Base-by-base conservation (phyloP, 108 stramenopile genomes). In the Epithemia pelagica region DNA sequence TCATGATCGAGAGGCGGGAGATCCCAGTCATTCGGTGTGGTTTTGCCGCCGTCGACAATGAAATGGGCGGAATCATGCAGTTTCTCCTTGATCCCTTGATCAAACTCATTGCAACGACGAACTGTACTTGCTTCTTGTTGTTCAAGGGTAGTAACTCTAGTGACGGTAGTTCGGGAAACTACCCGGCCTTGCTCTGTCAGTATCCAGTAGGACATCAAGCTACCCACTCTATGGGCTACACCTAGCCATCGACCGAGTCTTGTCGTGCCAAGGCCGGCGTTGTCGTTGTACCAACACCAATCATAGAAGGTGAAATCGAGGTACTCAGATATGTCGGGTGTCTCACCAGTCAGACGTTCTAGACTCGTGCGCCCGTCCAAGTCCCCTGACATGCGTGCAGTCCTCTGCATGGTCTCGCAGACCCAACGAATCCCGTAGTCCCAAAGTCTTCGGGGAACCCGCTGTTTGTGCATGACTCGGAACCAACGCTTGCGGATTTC, bases 251-350 rank as follows among this genome's bases (percentile, higher is more conserved):
- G 30, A 0, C 70, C 70, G n/a, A 66, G 57, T 46, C 15, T 46
- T 46, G 5, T 15, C 5, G 5, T 46, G 37, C 37, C 37, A 1
- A 15, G 19, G 2, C 18, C 31, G 30, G 20, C 58, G 66, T 56
- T 27, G 70, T 71, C 19, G 7, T 28, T 7, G 46, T 67, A 81
- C 80, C 80, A 77, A 0, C 70, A 74, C 8, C 32, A 31, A 33
- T 78, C 74, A 55, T 72, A 82, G 32, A 72, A 82, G 0, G 28
- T 68, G 53, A 82, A 82, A 29, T 82, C 78, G 0, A 75, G 31
- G 28, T 56, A 70, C 32, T 82, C 74, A 1, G 74, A 69, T 1
- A 82, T 75, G 64, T 78, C 81, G 0, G 68, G 65, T 0, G 78
- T 77, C 2, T 73, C 74, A 0, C 80, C 80, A 0, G 69, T 70